Base-by-base conservation (phyloP, 202 grass and related monocot species). In the Saccharum hybrid region DNA sequence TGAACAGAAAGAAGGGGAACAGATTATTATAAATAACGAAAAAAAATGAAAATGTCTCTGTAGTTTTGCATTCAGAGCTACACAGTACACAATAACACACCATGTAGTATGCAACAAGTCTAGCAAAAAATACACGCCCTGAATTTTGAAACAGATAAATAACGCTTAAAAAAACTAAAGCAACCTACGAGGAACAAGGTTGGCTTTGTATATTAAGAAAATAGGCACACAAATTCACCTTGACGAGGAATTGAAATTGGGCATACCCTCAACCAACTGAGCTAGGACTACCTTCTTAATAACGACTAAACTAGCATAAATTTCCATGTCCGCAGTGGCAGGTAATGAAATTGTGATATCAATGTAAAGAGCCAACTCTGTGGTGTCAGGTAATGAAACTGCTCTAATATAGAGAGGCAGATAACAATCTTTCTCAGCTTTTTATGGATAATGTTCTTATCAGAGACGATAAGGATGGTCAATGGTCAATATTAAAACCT, bases 401-500 rank as follows among this genome's bases (percentile, higher is more conserved):
- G 57, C 57, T 61, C 21, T 26, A 61, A 61, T 69, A 61, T 14
- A 30, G 23, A 61, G 37, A 41, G 46, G 18, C 11, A 45, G 33
- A 74, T 86, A 42, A 65, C 21, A 66, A 54, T 14, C 11, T 48
- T 52, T 46, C 62, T 43, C 8, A 61, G 7, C 6, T 65, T 66
- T 60, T 79, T 66, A 41, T 57, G 26, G 12, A 72, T 72, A 49
- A 65, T 9, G 22, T 38, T 46, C 74, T 73, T 11, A 63, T 54
- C 18, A 56, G 8, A 83, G 18, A 31, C 39, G 12, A 19, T 52
- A 31, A 36, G 12, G 10, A 43, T 65, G 33, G 5, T 31, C 52
- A 78, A 57, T 57, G 12, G 38, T 63, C 42, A 83, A 45, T 45
- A 41, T 72, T 66, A 78, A 73, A 65, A 57, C 48, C 13, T 66